Percentiles rank a stretch among this genome's conserved stretches.
Conservation (phyloP, 2,329 filamentous ascomycete species). For the Trichoderma semiorbis region DNA sequence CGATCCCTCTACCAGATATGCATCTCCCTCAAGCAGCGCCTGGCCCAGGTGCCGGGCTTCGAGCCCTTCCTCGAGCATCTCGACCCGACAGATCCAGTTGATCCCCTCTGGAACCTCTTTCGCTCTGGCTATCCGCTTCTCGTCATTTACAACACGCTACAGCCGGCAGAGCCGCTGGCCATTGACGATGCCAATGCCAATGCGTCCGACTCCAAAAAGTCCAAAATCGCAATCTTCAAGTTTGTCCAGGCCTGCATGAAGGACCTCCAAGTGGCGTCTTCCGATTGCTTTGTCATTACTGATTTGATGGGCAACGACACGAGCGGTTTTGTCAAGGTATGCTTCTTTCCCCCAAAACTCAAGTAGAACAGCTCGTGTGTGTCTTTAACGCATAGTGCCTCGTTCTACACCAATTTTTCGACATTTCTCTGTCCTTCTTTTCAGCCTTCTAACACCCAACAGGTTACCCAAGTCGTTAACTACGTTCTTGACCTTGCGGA, state of each 20-base stretch:
- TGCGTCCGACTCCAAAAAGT: conserved; percentile 66
- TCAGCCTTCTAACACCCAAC: background rate
- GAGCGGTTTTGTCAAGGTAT: conserved; percentile 91
- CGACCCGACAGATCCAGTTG: conserved; percentile 72
- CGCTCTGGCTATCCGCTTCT: conserved; percentile 80
- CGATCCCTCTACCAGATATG: conserved; percentile 95
- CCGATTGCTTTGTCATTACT: conserved; percentile 86
- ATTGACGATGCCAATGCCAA: conserved; percentile 59
- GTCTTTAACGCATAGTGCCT: background rate
- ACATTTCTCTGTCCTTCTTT: background rate
- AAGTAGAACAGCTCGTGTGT: background rate
- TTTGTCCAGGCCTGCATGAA: conserved; percentile 87
- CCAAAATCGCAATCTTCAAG: conserved; percentile 86
- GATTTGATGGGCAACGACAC: conserved; percentile 94
- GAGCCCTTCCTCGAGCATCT: conserved; percentile 70
- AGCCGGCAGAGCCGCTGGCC: conserved; percentile 64
- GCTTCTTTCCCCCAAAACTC: conserved; percentile 20
- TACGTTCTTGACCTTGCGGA: conserved; percentile 84
- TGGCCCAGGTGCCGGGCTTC: conserved; percentile 81
- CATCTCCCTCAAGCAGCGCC: conserved; percentile 74
- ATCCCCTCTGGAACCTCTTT: conserved; percentile 84
- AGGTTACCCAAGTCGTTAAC: conserved; percentile 87
- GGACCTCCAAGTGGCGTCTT: conserved; percentile 72
- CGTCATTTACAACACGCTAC: conserved; percentile 81
- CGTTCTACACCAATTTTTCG: background rate